Base-by-base conservation (phyloP, 164 flowering plant genomes). In the Liquidambar formosana region DNA sequence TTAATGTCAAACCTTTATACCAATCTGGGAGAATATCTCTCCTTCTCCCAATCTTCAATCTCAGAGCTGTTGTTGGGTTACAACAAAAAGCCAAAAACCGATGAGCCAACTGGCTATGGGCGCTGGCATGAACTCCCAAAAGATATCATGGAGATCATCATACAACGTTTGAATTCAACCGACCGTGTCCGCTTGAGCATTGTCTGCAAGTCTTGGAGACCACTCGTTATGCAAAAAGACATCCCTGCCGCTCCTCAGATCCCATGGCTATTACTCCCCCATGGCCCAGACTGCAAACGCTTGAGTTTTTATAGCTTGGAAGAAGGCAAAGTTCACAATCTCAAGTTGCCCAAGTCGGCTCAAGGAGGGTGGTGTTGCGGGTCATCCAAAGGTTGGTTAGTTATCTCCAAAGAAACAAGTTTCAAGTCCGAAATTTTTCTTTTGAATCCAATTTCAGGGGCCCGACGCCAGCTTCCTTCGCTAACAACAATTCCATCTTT, bases 261-360 rank as follows among this genome's bases (percentile, higher is more conserved):
- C 26, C 58, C 58, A 54, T 54, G 58, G 58, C 58, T 54, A 19
- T 22, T 54, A 10, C 58, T 54, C 12, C 58, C 58, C 21, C 57
- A 53, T 19, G 26, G 8, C 22, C 58, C 23, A 3, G 8, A 10
- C 11, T 22, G 9, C 25, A 21, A 53, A 22, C 19, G 13, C 22
- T 19, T 54, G 58, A 54, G 26, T 2, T 54, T 54, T 0, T 54
- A 54, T 15, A 26, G 22, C 26, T 5, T 54, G 58, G 19, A 23
- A 10, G 10, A 22, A 19, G 0, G 8, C 22, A 54, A 22, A 22
- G 10, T 19, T 19, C 58, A 26, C 5, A 0, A 54, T 10, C 0
- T 22, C 23, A 54, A 22, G 26, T 19, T n/a, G n/a, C n/a, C n/a
- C n/a, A n/a, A n/a, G n/a, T n/a, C 4, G 8, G 22, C 13, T 54